Evolutionary conservation across 2,329 filamentous ascomycete species (phyloP).

Genomic region (Aspergillus thermomutatus): DNA sequence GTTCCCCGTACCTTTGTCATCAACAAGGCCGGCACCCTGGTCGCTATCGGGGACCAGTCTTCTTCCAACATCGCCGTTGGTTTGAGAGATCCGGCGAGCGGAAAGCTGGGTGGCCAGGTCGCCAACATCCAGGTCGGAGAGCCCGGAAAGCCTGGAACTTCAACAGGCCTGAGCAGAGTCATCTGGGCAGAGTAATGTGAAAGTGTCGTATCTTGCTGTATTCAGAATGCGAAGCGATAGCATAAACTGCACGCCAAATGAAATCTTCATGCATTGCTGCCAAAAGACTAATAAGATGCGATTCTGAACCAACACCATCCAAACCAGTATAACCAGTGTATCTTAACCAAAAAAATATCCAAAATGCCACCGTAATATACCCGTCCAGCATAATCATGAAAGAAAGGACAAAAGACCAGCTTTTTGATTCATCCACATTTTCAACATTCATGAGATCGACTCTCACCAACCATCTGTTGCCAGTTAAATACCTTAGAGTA

Average conservation of each 20-base stretch:
- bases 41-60: slow-evolving; percentile 65
- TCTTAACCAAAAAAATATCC: background rate
- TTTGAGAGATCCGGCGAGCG: slow-evolving; percentile 56
- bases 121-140: slow-evolving; percentile 30
- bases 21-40: slow-evolving; percentile 60
- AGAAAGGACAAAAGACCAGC: background rate
- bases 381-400: background rate
- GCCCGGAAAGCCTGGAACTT: slow-evolving; percentile 21
- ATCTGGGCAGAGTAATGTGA: slow-evolving; percentile 29
- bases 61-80: slow-evolving; percentile 61
- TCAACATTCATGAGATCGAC: background rate
- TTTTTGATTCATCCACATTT: background rate
- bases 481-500: background rate
- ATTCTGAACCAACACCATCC: background rate
- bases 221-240: background rate
- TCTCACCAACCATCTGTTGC: background rate
- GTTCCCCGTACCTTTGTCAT: slow-evolving; percentile 66
- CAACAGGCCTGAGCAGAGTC: slow-evolving; percentile 34
- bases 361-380: background rate
- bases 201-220: background rate
- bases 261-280: background rate
- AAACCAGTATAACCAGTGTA: background rate
- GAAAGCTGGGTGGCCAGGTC: slow-evolving; percentile 50
- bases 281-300: background rate
- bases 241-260: background rate